Percentiles rank a stretch among this genome's conserved stretches.
These are phyloP conservation scores for Eutypa lata DNA, from an alignment of 2,329 filamentous ascomycete genomes.

Conservation along the genomic window DNA sequence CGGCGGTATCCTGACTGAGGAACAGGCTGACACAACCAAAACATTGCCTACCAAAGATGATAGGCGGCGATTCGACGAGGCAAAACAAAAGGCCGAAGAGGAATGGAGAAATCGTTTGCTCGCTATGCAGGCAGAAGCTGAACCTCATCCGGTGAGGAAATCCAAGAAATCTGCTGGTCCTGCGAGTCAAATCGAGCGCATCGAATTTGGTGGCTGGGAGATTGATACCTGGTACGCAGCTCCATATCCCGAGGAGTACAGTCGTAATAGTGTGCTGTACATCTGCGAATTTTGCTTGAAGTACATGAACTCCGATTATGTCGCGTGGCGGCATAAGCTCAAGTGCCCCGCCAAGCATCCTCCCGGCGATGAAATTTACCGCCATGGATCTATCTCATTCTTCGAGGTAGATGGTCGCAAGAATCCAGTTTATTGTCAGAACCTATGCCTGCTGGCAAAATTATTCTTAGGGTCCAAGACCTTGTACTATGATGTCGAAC, in stretches of 20 bases:
- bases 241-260: slow-evolving; percentile 97
- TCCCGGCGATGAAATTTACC: slow-evolving; percentile 96
- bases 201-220: slow-evolving; percentile 95
- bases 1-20: slow-evolving; percentile 85
- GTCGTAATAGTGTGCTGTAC: slow-evolving; percentile 91
- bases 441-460: slow-evolving; percentile 92
- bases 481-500: slow-evolving; percentile 95
- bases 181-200: slow-evolving; percentile 96
- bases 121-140: slow-evolving; percentile 60
- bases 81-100: slow-evolving; percentile 86
- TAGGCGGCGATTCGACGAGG: slow-evolving; percentile 82
- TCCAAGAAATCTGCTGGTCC: slow-evolving; percentile 76
- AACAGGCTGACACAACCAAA: slow-evolving; percentile 85
- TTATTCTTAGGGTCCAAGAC: slow-evolving; percentile 98
- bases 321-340: slow-evolving; percentile 94
- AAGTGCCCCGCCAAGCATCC: slow-evolving; percentile 97
- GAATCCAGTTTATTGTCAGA: slow-evolving; percentile 98
- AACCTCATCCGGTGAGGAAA: slow-evolving; percentile 56
- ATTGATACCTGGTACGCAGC: slow-evolving; percentile 99
- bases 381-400: slow-evolving; percentile 84
- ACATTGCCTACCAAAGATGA: slow-evolving; percentile 81
- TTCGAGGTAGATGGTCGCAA: slow-evolving; percentile 97
- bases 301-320: slow-evolving; percentile 99
- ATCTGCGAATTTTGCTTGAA: slow-evolving; percentile 99
- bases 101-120: slow-evolving; percentile 73